These are phyloP conservation scores for Agapanthus africanus DNA, from an alignment of 106 monocot genomes.

Conservation along the genomic window DNA sequence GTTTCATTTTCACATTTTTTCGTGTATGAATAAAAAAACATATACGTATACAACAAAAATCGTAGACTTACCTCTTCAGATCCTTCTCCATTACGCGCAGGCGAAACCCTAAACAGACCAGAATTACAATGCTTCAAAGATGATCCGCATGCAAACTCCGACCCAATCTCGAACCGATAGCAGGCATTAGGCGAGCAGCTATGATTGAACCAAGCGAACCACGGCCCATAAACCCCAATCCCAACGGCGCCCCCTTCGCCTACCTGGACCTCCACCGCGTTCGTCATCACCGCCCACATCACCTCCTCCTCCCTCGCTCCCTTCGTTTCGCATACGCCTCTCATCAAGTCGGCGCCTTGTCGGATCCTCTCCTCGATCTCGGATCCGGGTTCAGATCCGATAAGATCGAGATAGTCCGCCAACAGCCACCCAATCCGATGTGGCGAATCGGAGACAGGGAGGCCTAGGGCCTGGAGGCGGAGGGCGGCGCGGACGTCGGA, in stretches of 20 bases:
- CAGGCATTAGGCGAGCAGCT: constrained; percentile 81
- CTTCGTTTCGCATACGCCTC: constrained; percentile 9
- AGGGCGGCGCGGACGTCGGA: constrained; percentile 61
- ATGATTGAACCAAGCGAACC: constrained; percentile 89
- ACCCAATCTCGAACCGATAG: constrained; percentile 44
- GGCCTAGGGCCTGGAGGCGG: constrained; percentile 40
- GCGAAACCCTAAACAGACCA: constrained; percentile 16
- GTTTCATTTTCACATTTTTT: no score
- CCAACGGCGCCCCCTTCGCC: constrained; percentile 34
- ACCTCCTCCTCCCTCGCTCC: constrained; percentile 31
- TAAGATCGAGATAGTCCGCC: no score
- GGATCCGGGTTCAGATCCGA: constrained; percentile 14
- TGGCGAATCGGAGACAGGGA: neutral
- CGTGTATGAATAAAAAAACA: neutral
- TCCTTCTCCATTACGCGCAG: constrained; percentile 16
- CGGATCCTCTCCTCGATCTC: constrained; percentile 34
- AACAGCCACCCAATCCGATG: constrained; percentile 44
- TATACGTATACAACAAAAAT: neutral
- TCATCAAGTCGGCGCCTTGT: constrained; percentile 44
- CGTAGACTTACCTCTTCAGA: constrained; percentile 12
- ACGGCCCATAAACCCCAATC: constrained; percentile 55
- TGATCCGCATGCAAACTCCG: neutral
- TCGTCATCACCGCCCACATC: constrained; percentile 56
- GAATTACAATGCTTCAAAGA: constrained; percentile 1
- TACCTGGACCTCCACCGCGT: constrained; percentile 76